A percentile compares a stretch with the other conserved stretches of the same genome.
phyloP scores from a whole-genome alignment of 352 stramenopile species.

The Globisporangium echinulatum region DNA sequence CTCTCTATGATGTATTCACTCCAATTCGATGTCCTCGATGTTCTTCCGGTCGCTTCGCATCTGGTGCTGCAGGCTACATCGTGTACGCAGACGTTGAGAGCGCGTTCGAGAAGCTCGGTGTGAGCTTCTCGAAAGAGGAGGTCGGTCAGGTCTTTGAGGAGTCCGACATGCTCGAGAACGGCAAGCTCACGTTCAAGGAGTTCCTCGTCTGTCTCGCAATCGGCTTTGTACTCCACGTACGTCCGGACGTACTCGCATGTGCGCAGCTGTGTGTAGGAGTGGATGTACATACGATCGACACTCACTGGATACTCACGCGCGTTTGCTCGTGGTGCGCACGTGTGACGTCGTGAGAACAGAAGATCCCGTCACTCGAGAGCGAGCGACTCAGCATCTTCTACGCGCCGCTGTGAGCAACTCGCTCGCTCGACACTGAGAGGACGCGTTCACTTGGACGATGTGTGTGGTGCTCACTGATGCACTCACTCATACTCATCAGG shows the following conservation, averaged over 20 bases:
- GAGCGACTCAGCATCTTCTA: conserved; percentile 78
- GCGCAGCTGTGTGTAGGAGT: no score
- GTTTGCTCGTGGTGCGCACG: no score
- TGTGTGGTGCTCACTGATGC: background rate
- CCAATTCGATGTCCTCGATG: no score
- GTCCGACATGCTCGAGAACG: conserved; percentile 80
- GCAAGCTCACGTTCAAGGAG: conserved; percentile 81
- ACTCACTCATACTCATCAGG: conserved; percentile 2
- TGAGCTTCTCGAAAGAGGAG: conserved; percentile 68
- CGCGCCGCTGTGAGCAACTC: conserved; percentile 49
- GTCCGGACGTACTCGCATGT: conserved; percentile 5
- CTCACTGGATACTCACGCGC: no score
- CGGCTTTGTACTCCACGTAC: conserved; percentile 79
- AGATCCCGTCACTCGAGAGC: conserved; percentile 69
- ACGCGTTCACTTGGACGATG: background rate
- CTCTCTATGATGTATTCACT: no score
- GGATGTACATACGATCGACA: no score
- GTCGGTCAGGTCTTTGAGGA: conserved; percentile 72
- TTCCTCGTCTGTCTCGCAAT: conserved; percentile 86
- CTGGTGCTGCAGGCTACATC: conserved; percentile 37
- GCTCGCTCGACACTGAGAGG: no score
- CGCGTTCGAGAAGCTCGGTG: conserved; percentile 69
- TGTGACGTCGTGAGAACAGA: conserved; percentile 21
- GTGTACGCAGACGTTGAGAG: conserved; percentile 64
- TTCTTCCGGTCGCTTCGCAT: no score